A percentile compares a stretch with the other conserved stretches of the same genome.
These are phyloP conservation scores for Plantago major DNA, from an alignment of 257 asterid species.

Conservation along the genomic window DNA sequence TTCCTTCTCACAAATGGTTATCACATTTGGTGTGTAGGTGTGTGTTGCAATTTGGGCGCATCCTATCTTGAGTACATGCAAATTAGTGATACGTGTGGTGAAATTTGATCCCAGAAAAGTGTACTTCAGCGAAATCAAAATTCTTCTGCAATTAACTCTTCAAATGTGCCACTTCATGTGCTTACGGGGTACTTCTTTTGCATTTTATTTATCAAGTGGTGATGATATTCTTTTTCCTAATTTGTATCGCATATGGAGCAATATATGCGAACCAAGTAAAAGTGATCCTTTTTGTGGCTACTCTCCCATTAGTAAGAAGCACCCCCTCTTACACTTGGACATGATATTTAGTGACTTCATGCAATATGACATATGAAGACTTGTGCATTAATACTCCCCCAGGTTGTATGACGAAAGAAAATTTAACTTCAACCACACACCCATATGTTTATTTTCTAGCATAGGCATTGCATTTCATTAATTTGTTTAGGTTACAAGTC, in stretches of 20 bases:
- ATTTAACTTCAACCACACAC: too few relatives aligned
- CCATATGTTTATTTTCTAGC: too few relatives aligned
- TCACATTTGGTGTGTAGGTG: too few relatives aligned
- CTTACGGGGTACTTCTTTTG: too few relatives aligned
- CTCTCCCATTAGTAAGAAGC: background rate
- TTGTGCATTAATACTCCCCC: background rate
- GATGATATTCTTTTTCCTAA: background rate
- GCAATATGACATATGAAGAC: too few relatives aligned
- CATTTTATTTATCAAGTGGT: too few relatives aligned
- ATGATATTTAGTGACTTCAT: background rate
- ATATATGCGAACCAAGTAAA: background rate
- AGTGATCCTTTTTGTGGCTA: background rate
- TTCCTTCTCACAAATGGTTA: background rate
- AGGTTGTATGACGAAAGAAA: background rate
- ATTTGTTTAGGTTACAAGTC: too few relatives aligned
- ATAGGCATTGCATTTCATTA: too few relatives aligned
- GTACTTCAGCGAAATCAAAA: background rate
- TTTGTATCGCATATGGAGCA: constrained; percentile 2
- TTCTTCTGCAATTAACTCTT: too few relatives aligned
- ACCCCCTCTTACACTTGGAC: background rate
- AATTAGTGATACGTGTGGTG: background rate
- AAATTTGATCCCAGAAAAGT: background rate
- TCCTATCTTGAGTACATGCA: background rate
- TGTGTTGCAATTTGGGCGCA: too few relatives aligned
- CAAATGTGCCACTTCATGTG: too few relatives aligned